phyloP scores from a whole-genome alignment of 176 grass and related monocot species.

The Cymbopogon citratus region DNA sequence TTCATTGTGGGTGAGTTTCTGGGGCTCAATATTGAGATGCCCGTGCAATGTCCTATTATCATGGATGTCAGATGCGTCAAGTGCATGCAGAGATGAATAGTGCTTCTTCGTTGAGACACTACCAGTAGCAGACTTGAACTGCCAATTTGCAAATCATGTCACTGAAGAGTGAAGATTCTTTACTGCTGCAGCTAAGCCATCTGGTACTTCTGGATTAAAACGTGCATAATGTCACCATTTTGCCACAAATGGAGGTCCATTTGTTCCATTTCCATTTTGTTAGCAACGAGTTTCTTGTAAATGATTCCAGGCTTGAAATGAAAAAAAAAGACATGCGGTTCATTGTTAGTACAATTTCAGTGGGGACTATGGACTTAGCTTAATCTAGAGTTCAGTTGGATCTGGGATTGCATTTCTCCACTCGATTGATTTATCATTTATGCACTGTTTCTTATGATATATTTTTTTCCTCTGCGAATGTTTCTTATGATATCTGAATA shows the following conservation, averaged over 20 bases:
- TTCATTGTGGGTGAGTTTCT: not conserved
- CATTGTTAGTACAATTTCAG: not conserved
- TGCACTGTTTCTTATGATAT: not conserved
- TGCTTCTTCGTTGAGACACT: not conserved
- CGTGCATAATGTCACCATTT: not conserved
- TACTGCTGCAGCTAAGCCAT: not conserved
- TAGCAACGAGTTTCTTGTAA: constrained; percentile 33
- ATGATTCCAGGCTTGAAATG: constrained; percentile 23
- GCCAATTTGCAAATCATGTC: constrained; percentile 21
- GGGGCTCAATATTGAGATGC: constrained; percentile 12
- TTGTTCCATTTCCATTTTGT: constrained; percentile 34
- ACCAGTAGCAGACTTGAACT: not conserved
- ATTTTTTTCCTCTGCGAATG: too few relatives aligned
- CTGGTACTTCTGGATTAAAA: not conserved
- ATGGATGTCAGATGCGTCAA: not conserved
- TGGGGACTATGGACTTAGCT: not conserved
- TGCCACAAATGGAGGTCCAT: constrained; percentile 19
- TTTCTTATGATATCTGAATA: not conserved
- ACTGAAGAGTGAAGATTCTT: not conserved
- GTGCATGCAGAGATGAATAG: not conserved
- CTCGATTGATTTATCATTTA: not conserved
- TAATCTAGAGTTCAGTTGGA: not conserved
- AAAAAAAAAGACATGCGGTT: not conserved
- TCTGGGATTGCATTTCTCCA: not conserved
- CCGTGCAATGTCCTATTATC: not conserved